phyloP scores from a whole-genome alignment of 2,329 filamentous ascomycete genomes.

The Fusarium multiceps region DNA sequence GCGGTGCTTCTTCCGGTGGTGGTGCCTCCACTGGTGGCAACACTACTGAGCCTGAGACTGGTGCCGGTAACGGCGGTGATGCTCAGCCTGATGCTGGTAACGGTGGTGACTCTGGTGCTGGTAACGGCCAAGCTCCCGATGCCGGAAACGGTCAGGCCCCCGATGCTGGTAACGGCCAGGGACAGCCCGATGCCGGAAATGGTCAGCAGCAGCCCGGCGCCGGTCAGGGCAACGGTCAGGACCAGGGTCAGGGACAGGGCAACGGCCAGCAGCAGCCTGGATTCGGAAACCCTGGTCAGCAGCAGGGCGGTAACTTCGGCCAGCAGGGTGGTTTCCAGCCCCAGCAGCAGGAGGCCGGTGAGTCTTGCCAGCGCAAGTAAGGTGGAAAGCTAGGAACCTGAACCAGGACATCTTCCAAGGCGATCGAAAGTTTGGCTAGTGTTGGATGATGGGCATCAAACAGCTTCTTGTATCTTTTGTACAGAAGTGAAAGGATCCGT shows the following conservation, averaged over 20 bases:
- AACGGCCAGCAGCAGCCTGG: not conserved
- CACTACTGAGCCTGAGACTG: not conserved
- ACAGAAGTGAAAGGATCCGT: not conserved
- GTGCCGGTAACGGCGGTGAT: not conserved
- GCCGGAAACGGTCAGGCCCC: not conserved
- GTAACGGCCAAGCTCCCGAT: not conserved
- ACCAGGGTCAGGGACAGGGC: not conserved
- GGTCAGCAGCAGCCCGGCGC: not conserved
- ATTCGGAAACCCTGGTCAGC: not conserved
- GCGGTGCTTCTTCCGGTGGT: slow-evolving; percentile 9
- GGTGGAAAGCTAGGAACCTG: not conserved
- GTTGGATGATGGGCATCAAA: slow-evolving; percentile 4
- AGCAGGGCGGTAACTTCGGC: slow-evolving; percentile 11
- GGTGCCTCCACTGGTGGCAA: not conserved
- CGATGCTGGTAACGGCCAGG: not conserved
- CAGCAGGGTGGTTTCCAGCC: slow-evolving; percentile 16
- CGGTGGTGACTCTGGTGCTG: not conserved
- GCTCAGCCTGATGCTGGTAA: not conserved
- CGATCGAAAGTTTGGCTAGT: slow-evolving; percentile 8
- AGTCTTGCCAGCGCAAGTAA: slow-evolving; percentile 25
- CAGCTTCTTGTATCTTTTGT: slow-evolving; percentile 32
- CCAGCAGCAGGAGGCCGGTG: slow-evolving; percentile 8
- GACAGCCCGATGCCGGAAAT: not conserved
- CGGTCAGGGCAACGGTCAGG: not conserved
- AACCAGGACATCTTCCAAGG: slow-evolving; percentile 45